Evolutionary conservation across 2,329 filamentous ascomycete species (phyloP), one percentile per base, ranked within the genome.

Genomic region (Didymella sp.): DNA sequence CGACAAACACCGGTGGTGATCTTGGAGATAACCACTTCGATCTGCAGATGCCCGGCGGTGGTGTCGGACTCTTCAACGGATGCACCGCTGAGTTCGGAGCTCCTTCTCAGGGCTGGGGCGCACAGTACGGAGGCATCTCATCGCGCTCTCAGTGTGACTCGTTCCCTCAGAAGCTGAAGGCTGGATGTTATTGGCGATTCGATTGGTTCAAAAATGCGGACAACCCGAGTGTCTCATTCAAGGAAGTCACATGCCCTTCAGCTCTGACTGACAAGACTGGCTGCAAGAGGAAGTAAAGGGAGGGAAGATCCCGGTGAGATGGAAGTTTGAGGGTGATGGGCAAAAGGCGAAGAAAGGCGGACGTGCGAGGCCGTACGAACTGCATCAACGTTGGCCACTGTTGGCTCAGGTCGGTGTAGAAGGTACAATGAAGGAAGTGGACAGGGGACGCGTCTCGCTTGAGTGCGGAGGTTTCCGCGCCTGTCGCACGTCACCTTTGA

Each of bases 1-100:
- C 84, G 5, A 87, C 84, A 45, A 88, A 88, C 74, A 89, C 86
- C 1, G 86, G 71, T 11, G 65, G 68, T 21, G 74, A 76, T 28
- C 70, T 76, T 6, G 73, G 72, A 17, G 46, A 70, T 21, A 75
- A 75, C 59, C 72, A 75, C 59, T 76, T 76, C 61, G 73, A 75
- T 50, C 43, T 76, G 11, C 73, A 73, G n/a, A 76, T 76, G 63
- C 73, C 73, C 3, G 73, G 73, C 12, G 73, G 73, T 19, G 73
- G 73, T 37, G 72, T 76, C 1, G 73, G 74, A n/a, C 35, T 72
- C 19, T 76, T 66, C 64, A 74, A 75, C 48, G 73, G 61, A 35
- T 75, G 72, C 59, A 73, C 69, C 11, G 63, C 60, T 50, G 62
- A 75, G 40, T 76, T 63, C 51, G 72, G 73, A 3, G 73, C 72